phyloP scores from a whole-genome alignment of 257 asterid genomes.

The Salvia splendens region DNA sequence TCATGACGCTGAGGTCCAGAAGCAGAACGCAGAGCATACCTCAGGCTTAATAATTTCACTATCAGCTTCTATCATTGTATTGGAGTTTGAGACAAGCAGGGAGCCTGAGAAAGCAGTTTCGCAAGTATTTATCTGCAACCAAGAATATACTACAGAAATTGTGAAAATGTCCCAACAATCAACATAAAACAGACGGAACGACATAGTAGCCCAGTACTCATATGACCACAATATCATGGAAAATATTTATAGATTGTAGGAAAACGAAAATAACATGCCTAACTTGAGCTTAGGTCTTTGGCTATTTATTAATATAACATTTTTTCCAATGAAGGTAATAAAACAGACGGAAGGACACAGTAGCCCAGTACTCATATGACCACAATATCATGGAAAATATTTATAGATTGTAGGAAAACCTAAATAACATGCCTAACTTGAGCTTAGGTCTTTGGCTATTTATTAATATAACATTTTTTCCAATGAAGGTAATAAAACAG shows the following conservation, averaged over 20 bases:
- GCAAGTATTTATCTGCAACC: slow-evolving; percentile 36
- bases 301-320: not conserved
- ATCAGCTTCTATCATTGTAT: slow-evolving; percentile 54
- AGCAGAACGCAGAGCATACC: slow-evolving; percentile 36
- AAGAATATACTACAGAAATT: not conserved
- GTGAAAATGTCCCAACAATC: not conserved
- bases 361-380: not conserved
- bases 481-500: too few species aligned
- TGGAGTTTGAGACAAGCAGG: slow-evolving; percentile 10
- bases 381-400: not conserved
- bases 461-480: too few species aligned
- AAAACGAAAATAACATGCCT: not conserved
- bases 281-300: not conserved
- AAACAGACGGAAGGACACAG: slow-evolving; percentile 4
- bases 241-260: not conserved
- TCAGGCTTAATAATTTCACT: slow-evolving; percentile 55
- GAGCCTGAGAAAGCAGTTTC: slow-evolving; percentile 25
- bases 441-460: not conserved
- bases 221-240: not conserved
- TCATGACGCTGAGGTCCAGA: slow-evolving; percentile 17
- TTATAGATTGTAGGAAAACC: not conserved
- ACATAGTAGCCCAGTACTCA: slow-evolving; percentile 5
- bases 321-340: too few species aligned
- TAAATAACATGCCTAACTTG: not conserved
- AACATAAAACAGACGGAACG: not conserved